phyloP scores from a whole-genome alignment of 169 alveolate species.

The Cryptosporidium viatorum region DNA sequence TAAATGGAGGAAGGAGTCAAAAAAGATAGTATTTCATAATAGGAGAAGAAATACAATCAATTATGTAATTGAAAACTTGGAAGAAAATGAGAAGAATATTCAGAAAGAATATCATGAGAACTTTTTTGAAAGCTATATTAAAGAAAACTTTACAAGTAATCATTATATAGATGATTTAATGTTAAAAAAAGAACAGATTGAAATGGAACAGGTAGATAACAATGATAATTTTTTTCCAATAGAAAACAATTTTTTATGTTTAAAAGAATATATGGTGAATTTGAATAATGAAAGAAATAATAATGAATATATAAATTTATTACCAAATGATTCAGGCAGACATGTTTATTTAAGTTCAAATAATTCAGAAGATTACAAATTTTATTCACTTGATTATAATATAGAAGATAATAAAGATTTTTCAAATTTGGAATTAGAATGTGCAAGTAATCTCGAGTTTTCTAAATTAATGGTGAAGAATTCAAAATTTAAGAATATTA shows the following conservation, averaged over 20 bases:
- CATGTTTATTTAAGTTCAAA: conserved; percentile 43
- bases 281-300: background rate
- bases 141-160: background rate
- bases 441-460: background rate
- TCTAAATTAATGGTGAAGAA: conserved; percentile 16
- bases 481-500: conserved; percentile 10
- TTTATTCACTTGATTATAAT: conserved; percentile 34
- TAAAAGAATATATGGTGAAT: conserved; percentile 52
- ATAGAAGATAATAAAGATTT: conserved; percentile 28
- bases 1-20: conserved; percentile 14
- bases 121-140: background rate
- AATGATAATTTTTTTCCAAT: background rate
- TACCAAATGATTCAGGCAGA: conserved; percentile 2
- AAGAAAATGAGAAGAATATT: background rate
- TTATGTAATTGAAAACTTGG: conserved; percentile 24
- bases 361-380: conserved; percentile 37
- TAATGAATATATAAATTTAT: background rate
- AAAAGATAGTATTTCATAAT: conserved; percentile 5
- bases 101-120: background rate
- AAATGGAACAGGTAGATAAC: background rate
- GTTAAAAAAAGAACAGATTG: conserved; percentile 1
- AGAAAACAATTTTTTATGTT: background rate
- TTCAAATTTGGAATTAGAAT: background rate
- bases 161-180: background rate
- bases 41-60: conserved; percentile 25